phyloP scores from a whole-genome alignment of 306 rosid genomes.

The Prunus armeniaca region DNA sequence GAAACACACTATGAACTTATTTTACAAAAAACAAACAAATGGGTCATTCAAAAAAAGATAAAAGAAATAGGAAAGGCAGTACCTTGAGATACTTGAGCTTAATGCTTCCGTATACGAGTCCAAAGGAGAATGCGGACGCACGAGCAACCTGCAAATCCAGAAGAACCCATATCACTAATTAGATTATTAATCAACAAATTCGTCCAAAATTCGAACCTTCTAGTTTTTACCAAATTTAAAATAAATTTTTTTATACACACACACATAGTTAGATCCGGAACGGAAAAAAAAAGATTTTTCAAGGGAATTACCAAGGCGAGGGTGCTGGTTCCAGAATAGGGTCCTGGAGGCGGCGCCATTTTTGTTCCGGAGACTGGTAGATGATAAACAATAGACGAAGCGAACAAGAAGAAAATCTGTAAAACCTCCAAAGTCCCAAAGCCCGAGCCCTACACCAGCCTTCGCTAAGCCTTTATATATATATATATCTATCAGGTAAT shows the following conservation, averaged over 20 bases:
- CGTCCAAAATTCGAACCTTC: background rate
- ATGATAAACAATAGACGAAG: background rate
- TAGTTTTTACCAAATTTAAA: background rate
- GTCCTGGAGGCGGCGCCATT: slow-evolving; percentile 88
- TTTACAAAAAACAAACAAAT: background rate
- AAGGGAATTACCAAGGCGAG: slow-evolving; percentile 62
- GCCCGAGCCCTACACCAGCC: background rate
- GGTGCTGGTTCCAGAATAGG: slow-evolving; percentile 90
- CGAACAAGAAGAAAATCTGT: slow-evolving; percentile 4
- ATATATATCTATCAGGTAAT: background rate
- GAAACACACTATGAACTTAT: background rate
- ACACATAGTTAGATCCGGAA: background rate
- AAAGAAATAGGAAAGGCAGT: background rate
- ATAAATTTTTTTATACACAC: no score
- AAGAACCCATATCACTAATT: background rate
- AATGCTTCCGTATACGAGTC: slow-evolving; percentile 78
- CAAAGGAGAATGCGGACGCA: slow-evolving; percentile 79
- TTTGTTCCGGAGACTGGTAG: background rate
- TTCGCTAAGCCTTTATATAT: background rate
- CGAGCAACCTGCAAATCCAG: slow-evolving; percentile 72
- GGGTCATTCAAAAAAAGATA: background rate
- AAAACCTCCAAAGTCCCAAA: slow-evolving; percentile 41
- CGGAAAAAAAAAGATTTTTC: background rate
- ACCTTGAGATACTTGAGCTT: slow-evolving; percentile 85
- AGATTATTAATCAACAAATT: background rate